phyloP scores from a whole-genome alignment of 345 rosid genomes.

The Eucalyptus fibrosa region DNA sequence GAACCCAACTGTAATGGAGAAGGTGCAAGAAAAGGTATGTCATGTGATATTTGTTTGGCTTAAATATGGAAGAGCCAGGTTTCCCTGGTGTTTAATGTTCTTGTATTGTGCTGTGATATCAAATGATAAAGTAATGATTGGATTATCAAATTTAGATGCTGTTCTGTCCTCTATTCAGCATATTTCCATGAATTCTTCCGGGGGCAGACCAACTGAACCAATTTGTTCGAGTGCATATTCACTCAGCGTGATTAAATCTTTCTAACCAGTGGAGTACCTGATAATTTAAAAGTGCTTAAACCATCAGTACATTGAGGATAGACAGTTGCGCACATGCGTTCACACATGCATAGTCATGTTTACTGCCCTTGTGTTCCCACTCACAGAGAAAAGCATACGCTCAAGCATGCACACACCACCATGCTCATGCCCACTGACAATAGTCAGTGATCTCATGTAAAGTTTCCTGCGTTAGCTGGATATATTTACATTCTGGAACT shows the following conservation, averaged over 20 bases:
- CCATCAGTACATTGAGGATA: background rate
- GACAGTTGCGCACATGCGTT: background rate
- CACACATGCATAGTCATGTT: background rate
- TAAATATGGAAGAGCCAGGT: background rate
- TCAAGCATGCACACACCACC: background rate
- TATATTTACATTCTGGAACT: background rate
- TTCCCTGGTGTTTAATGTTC: background rate
- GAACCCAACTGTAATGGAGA: constrained; percentile 64
- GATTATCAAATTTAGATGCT: background rate
- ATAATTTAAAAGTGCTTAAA: background rate
- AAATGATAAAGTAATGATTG: background rate
- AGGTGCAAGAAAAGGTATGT: constrained; percentile 71
- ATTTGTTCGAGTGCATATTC: background rate
- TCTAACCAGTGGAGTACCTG: background rate
- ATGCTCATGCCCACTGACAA: background rate
- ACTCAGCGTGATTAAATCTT: background rate
- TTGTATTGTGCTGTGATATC: background rate
- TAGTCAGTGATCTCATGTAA: background rate
- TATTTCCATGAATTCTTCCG: background rate
- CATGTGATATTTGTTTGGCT: background rate
- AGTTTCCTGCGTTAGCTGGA: background rate
- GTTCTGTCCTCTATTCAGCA: background rate
- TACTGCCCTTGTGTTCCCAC: background rate
- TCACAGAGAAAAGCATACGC: background rate
- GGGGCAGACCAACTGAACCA: background rate